Evolutionary conservation across 306 rosid species (phyloP).

Genomic region (Quercus ilex): DNA sequence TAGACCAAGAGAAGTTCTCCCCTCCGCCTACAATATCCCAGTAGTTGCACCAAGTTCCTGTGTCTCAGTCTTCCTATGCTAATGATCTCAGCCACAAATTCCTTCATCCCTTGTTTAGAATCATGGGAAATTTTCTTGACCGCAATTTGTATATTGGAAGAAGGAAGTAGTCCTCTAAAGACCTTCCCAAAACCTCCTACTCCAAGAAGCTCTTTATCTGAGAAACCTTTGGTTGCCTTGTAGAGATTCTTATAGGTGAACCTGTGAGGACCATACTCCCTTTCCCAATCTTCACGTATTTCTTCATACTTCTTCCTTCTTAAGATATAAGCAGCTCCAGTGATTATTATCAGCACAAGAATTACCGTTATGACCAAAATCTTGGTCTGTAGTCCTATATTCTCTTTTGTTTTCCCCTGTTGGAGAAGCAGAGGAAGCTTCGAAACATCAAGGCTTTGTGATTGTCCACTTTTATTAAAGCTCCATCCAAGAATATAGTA

Average conservation of each 20-base stretch:
- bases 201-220: constrained; percentile 49
- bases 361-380: background rate
- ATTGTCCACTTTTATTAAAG: constrained; percentile 21
- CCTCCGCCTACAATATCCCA: constrained; percentile 58
- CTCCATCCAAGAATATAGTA: constrained; percentile 34
- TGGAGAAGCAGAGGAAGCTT: constrained; percentile 2
- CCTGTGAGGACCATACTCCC: constrained; percentile 58
- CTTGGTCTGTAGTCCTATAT: background rate
- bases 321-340: background rate
- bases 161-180: constrained; percentile 51
- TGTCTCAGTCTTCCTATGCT: constrained; percentile 70
- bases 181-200: constrained; percentile 74
- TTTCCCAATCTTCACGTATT: constrained; percentile 67
- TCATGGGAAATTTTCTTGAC: constrained; percentile 65
- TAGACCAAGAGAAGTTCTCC: constrained; percentile 60
- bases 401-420: background rate
- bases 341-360: background rate
- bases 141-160: constrained; percentile 47
- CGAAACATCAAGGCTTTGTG: constrained; percentile 8
- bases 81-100: constrained; percentile 61
- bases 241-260: constrained; percentile 53
- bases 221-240: constrained; percentile 60
- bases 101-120: constrained; percentile 68
- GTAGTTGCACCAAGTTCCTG: constrained; percentile 53
- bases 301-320: constrained; percentile 39